A percentile compares a stretch with the other conserved stretches of the same genome.
Conservation (phyloP, 345 rosid species). For the Combretum micranthum region DNA sequence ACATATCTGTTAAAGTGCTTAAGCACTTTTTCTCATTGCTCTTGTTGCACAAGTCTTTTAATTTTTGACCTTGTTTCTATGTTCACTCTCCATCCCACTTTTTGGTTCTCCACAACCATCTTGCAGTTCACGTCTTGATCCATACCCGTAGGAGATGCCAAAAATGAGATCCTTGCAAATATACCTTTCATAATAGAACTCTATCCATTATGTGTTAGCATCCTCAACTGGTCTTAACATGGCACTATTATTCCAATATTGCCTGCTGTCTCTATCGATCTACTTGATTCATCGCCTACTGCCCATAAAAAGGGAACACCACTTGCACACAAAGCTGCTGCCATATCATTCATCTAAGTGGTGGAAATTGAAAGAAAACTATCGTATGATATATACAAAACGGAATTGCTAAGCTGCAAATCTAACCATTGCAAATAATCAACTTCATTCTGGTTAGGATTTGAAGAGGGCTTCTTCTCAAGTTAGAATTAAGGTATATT, state of each 20-base stretch:
- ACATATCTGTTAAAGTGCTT: background rate
- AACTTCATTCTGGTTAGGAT: too few relatives aligned
- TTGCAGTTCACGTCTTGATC: background rate
- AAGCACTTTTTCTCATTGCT: background rate
- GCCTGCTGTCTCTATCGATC: too few relatives aligned
- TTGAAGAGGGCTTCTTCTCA: too few relatives aligned
- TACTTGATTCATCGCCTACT: too few relatives aligned
- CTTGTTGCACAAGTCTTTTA: background rate
- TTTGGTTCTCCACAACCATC: background rate
- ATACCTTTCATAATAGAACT: background rate
- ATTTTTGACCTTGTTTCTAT: background rate
- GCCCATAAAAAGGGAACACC: too few relatives aligned
- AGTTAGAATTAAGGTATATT: too few relatives aligned
- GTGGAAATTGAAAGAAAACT: too few relatives aligned
- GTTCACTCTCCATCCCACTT: background rate
- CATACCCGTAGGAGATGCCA: background rate
- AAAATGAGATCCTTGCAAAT: background rate
- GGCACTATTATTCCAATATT: background rate
- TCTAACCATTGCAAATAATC: too few relatives aligned
- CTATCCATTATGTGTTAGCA: background rate
- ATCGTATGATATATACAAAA: too few relatives aligned
- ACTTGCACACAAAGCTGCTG: too few relatives aligned
- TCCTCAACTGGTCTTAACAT: slow-evolving; percentile 2
- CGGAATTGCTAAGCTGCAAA: too few relatives aligned
- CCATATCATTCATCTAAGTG: too few relatives aligned